Conservation (phyloP, 345 rosid species). For the Ricinus communis region DNA sequence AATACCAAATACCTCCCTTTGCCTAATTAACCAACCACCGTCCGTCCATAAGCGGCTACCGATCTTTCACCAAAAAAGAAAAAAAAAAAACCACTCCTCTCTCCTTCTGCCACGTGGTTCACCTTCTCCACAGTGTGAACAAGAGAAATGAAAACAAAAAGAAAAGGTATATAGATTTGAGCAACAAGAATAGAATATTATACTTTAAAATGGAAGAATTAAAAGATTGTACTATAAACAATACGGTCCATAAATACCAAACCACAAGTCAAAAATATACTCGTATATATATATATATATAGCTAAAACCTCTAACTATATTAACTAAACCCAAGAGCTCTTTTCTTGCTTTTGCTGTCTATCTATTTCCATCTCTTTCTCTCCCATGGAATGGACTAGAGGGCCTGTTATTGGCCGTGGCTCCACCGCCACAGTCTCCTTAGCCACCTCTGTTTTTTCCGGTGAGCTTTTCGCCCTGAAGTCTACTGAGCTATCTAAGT, state of each 20-base stretch:
- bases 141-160: not conserved
- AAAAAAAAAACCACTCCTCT: too few species aligned
- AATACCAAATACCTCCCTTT: not conserved
- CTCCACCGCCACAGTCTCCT: conserved; percentile 75
- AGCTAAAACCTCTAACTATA: not conserved
- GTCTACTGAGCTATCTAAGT: conserved; percentile 55
- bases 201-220: too few species aligned
- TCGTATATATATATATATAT: not conserved
- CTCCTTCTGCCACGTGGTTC: conserved; percentile 37
- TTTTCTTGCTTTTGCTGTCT: conserved; percentile 13
- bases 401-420: conserved; percentile 84
- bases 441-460: conserved; percentile 47
- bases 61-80: too few species aligned
- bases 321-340: not conserved
- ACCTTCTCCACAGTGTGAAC: not conserved
- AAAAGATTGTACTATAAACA: not conserved
- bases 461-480: conserved; percentile 67
- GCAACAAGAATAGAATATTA: not conserved
- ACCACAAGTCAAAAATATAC: not conserved
- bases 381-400: conserved; percentile 63
- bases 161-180: conserved; percentile 12
- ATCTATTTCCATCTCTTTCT: not conserved
- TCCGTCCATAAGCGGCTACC: conserved; percentile 37
- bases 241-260: conserved; percentile 25
- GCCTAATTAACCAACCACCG: conserved; percentile 17